Evolutionary conservation across 1,284 basidiomycete genomes (phyloP).

Genomic region (Inonotus obliquus): DNA sequence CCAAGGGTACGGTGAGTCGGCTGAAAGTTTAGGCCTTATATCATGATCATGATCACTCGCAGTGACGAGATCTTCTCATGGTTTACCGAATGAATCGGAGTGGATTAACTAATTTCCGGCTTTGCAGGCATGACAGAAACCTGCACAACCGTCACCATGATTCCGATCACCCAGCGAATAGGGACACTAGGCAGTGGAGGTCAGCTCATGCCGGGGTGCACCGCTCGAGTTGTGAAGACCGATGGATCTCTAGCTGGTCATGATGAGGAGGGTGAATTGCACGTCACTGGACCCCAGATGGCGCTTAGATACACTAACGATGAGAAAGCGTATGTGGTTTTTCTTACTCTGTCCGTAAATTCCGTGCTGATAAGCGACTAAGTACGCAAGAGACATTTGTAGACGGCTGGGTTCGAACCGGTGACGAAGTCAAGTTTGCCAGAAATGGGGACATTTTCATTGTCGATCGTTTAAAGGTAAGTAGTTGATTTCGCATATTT

Average conservation of each 20-base stretch:
- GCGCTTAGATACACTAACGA: slow-evolving; percentile 52
- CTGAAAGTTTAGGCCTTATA: slow-evolving; percentile 11
- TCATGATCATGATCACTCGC: slow-evolving; percentile 7
- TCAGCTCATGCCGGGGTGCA: slow-evolving; percentile 48
- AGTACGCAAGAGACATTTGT: slow-evolving; percentile 58
- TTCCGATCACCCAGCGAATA: slow-evolving; percentile 40
- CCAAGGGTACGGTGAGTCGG: slow-evolving; percentile 55
- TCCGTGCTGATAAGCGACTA: background rate
- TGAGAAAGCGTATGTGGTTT: slow-evolving; percentile 47
- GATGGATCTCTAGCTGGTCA: slow-evolving; percentile 57
- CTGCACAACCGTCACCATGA: slow-evolving; percentile 46
- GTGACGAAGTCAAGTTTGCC: slow-evolving; percentile 60
- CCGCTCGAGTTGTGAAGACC: slow-evolving; percentile 51
- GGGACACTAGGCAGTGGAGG: slow-evolving; percentile 56
- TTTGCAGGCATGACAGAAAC: slow-evolving; percentile 41
- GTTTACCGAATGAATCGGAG: slow-evolving; percentile 31
- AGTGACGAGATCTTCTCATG: slow-evolving; percentile 23
- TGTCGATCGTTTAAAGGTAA: slow-evolving; percentile 63
- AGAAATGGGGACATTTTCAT: slow-evolving; percentile 57
- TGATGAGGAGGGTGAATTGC: slow-evolving; percentile 64
- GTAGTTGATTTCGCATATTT: background rate
- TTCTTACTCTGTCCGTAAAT: background rate
- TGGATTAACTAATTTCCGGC: background rate
- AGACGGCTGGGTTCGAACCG: slow-evolving; percentile 63
- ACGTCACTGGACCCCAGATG: slow-evolving; percentile 55